Percentiles rank a stretch among this genome's conserved stretches.
These are phyloP conservation scores for Aspergillus ustus DNA, from an alignment of 2,329 filamentous ascomycete genomes.

Conservation along the genomic window DNA sequence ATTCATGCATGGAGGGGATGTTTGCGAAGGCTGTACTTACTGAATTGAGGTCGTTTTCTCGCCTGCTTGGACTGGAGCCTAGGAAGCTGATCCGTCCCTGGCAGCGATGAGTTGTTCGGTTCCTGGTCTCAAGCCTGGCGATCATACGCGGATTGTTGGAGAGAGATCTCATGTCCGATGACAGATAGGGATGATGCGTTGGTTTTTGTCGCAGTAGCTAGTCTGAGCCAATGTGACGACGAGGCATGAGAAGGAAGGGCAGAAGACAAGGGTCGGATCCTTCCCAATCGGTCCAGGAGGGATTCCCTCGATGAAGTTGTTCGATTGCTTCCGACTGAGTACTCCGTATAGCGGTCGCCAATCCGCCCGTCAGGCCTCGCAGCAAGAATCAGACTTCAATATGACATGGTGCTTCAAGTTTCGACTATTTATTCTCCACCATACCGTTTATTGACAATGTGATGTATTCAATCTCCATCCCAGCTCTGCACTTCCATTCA, in stretches of 20 bases:
- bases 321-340: neutral
- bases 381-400: neutral
- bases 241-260: neutral
- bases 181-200: neutral
- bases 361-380: neutral
- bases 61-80: neutral
- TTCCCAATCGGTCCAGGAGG: constrained; percentile 4
- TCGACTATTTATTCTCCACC: neutral
- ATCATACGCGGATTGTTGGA: constrained; percentile 1
- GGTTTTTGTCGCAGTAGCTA: neutral
- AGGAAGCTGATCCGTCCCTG: neutral
- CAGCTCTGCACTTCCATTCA: neutral
- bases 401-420: neutral
- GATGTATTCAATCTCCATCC: neutral
- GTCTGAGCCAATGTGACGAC: neutral
- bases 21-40: neutral
- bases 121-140: constrained; percentile 1
- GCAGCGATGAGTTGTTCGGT: constrained; percentile 7
- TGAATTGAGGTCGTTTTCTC: neutral
- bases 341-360: neutral
- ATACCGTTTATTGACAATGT: neutral
- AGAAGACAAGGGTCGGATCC: constrained; percentile 1
- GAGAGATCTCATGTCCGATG: neutral
- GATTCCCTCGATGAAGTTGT: neutral
- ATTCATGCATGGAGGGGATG: neutral